Evolutionary conservation across 805 yeast genomes (phyloP), one percentile per base, ranked within the genome.

Genomic region (Saccharomyces mikatae): DNA sequence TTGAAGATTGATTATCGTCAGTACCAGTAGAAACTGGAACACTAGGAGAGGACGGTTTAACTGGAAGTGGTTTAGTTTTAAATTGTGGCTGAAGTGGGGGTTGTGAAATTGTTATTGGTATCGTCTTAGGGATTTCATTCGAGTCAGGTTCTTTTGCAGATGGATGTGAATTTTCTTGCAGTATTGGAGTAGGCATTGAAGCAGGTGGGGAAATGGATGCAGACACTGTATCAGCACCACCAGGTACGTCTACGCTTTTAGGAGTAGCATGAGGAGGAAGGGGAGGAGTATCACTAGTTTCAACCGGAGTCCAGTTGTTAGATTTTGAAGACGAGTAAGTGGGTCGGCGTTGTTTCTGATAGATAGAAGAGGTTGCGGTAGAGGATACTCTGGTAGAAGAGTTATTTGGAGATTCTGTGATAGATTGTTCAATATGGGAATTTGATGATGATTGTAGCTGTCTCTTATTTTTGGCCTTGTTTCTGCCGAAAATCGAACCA

Each of bases 401-500:
- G 11, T 46, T 47, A 21, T 26, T 44, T n/a, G 52, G 49, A 9
- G 48, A 29, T 26, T 58, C 58, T 26, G 54, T 46, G 21, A 52
- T 54, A 17, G 52, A 22, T 26, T 48, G 53, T 41, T 57, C 47
- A 46, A 52, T 32, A n/a, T 36, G 22, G 17, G 44, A 36, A 22
- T 6, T 51, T 55, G n/a, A 54, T 50, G 30, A 48, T 21, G 11
- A 32, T 47, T 26, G 50, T 50, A 36, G 64, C 11, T 52, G 51
- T 47, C 50, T 54, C 36, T 64, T 71, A 26, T 70, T 69, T 48
- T 74, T 73, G 57, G 76, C 74, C 62, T 81, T 82, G 67, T 80
- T 84, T 59, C 82, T 79, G 48, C 86, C 84, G 62, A 87, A 82
- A 58, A 87, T 80, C 0, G 94, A 84, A 9, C 95, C 95, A 54